Evolutionary conservation across 192 early-diverging fungal species (phyloP).

Genomic region (Entophlyctis helioformis): DNA sequence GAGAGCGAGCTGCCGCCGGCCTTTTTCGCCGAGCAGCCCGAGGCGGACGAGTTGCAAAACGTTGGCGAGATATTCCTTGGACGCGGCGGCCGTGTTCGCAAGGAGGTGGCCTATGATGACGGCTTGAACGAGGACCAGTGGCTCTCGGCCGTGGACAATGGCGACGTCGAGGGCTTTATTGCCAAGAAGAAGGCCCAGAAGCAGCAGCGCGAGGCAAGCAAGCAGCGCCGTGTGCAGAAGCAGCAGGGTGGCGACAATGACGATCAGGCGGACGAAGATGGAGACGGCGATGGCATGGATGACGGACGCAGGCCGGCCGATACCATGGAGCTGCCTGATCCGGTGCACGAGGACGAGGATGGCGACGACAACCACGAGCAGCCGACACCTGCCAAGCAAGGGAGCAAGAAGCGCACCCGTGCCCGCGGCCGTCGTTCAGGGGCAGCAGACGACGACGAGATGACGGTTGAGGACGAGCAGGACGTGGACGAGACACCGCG

Average conservation of each 20-base stretch:
- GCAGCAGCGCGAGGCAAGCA: conserved; percentile 43
- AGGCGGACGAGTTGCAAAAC: conserved; percentile 21
- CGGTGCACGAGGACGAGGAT: no score
- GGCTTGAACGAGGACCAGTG: conserved; percentile 90
- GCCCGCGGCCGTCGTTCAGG: no score
- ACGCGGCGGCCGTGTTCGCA: conserved; percentile 62
- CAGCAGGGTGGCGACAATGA: conserved; percentile 24
- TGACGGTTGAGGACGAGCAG: conserved; percentile 13
- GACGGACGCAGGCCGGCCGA: no score
- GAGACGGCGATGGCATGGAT: conserved; percentile 45
- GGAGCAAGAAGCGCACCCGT: no score
- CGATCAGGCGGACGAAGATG: conserved; percentile 42
- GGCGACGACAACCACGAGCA: no score
- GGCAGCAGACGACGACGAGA: no score
- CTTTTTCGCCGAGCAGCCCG: conserved; percentile 24
- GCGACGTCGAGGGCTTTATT: conserved; percentile 27
- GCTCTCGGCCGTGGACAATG: conserved; percentile 48
- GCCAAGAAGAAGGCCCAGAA: conserved; percentile 27
- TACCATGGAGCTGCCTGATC: no score
- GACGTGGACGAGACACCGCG: conserved; percentile 14
- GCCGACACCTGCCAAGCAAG: no score
- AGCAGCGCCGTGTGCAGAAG: conserved; percentile 34
- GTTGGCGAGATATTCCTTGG: conserved; percentile 50
- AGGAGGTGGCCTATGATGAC: conserved; percentile 78
- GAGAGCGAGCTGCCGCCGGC: conserved; percentile 70